Evolutionary conservation across 2,329 filamentous ascomycete genomes (phyloP).

Genomic region (Fusarium sambucinum): DNA sequence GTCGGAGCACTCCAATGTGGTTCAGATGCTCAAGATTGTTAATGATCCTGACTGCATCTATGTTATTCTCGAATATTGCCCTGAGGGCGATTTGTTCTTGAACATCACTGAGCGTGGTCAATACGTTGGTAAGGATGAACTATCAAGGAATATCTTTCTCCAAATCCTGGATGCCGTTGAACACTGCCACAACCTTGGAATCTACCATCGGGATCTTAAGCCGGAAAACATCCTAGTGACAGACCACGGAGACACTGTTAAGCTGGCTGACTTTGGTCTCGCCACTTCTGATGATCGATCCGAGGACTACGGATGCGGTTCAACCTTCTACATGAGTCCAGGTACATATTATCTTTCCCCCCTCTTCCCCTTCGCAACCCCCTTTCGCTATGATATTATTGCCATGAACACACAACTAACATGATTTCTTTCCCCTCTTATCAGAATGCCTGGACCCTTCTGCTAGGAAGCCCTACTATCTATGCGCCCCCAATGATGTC

Average conservation of each 20-base stretch:
- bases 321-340: slow-evolving; percentile 99
- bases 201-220: slow-evolving; percentile 98
- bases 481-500: slow-evolving; percentile 93
- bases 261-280: slow-evolving; percentile 96
- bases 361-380: slow-evolving; percentile 23
- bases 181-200: slow-evolving; percentile 91
- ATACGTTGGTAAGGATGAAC: slow-evolving; percentile 91
- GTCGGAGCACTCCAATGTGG: slow-evolving; percentile 90
- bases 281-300: slow-evolving; percentile 87
- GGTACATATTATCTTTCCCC: slow-evolving; percentile 69
- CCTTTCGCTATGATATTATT: slow-evolving; percentile 9
- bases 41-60: slow-evolving; percentile 93
- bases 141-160: slow-evolving; percentile 89
- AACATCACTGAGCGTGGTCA: slow-evolving; percentile 96
- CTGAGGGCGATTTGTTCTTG: slow-evolving; percentile 94
- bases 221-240: slow-evolving; percentile 97
- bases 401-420: slow-evolving; percentile 44
- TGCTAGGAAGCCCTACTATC: slow-evolving; percentile 81
- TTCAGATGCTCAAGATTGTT: slow-evolving; percentile 93
- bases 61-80: slow-evolving; percentile 96
- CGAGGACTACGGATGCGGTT: slow-evolving; percentile 96
- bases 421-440: slow-evolving; percentile 42
- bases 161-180: slow-evolving; percentile 97
- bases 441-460: slow-evolving; percentile 90
- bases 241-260: slow-evolving; percentile 88